These are phyloP conservation scores for Auricularia cornea DNA, from an alignment of 768 basidiomycete species.

Conservation along the genomic window DNA sequence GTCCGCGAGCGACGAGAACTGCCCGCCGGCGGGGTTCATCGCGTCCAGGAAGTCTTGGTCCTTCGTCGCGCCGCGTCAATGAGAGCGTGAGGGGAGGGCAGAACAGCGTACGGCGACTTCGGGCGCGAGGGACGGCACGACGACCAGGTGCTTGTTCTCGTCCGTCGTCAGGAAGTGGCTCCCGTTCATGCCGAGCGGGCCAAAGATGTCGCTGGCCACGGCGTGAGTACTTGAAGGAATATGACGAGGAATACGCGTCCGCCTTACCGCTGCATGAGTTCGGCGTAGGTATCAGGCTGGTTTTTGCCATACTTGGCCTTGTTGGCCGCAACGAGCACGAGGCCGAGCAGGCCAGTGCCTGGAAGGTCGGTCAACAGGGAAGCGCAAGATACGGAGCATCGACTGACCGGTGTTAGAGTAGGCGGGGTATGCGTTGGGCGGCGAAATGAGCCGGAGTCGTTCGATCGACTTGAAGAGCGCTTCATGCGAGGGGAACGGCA, in stretches of 20 bases:
- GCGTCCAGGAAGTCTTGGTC: constrained; percentile 33
- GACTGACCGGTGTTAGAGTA: constrained; percentile 31
- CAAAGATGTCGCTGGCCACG: constrained; percentile 34
- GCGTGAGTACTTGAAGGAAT: not conserved
- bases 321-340: constrained; percentile 29
- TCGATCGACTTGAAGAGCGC: constrained; percentile 29
- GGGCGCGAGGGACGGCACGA: constrained; percentile 18
- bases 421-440: constrained; percentile 35
- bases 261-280: constrained; percentile 28
- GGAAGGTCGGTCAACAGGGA: not conserved
- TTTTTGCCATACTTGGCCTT: constrained; percentile 10
- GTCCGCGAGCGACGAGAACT: constrained; percentile 43
- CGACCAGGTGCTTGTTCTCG: constrained; percentile 28
- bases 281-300: constrained; percentile 27
- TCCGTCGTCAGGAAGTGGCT: constrained; percentile 36
- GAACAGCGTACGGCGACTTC: constrained; percentile 5
- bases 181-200: constrained; percentile 35
- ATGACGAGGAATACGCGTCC: not conserved
- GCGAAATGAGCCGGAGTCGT: constrained; percentile 30
- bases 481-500: constrained; percentile 23
- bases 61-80: constrained; percentile 16
- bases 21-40: constrained; percentile 39
- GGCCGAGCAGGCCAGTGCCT: constrained; percentile 25
- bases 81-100: no score
- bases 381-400: not conserved